Base-by-base conservation (phyloP, 306 rosid species). In the Echinosophora koreensis region DNA sequence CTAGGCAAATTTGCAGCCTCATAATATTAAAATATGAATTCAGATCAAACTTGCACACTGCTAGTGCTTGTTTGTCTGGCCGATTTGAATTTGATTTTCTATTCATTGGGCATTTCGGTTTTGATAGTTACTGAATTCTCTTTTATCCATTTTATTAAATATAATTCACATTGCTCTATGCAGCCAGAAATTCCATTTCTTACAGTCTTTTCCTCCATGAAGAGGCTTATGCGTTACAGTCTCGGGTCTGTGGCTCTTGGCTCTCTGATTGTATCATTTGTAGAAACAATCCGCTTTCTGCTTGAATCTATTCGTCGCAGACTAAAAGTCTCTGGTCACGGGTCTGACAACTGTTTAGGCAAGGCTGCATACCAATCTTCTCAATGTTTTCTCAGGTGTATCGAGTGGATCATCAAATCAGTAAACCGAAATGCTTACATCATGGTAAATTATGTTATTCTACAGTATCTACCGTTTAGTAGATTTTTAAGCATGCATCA, bases 171-270 rank as follows among this genome's bases (percentile, higher is more conserved):
- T 78, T 84, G 78, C 42, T 68, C 58, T 32, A 55, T 88, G 94
- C 97, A 95, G 99, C 86, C 86, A 8, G 97, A 92, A 64, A 95
- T 95, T 80, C 96, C 97, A 46, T 95, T 92, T 78, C 91, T 92
- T 76, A 89, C 99, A 4, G 99, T 95, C n/a, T 86, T 95, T 82
- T 88, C 99, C 81, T 89, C 97, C 50, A 88, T 90, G 93, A 90
- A 86, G 77, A 85, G 96, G 88, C 91, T 95, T 35, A 75, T 83
- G 66, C 86, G 97, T 65, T 95, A 95, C 83, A 83, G 85, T 82
- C 93, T 95, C 9, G 99, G 99, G 62, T 95, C 99, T 13, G 86
- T 95, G 68, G 97, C 97, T 73, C 89, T 95, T 14, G 99, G 97
- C 80, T 95, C 99, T 80, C 83, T 95, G 73, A 84, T 89, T 10